Evolutionary conservation across 257 asterid genomes (phyloP), one percentile per base, ranked within the genome.

Genomic region (Forsythia viridissima): DNA sequence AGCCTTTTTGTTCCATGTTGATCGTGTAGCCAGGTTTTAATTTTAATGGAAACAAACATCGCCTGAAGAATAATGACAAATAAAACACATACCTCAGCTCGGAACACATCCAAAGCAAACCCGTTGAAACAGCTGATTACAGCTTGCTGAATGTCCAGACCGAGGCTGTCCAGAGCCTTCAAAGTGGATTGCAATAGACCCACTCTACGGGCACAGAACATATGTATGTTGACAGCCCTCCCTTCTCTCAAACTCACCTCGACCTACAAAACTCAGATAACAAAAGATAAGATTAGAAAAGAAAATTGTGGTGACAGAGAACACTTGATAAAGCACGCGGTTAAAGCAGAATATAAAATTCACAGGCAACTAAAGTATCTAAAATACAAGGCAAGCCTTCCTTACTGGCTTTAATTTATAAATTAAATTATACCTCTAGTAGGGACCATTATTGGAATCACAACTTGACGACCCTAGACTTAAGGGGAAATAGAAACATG

Each of bases 81-180:
- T 41, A 34, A 34, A 72, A 52, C 71, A 68, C 43, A 21, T 84
- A 93, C 98, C 98, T 93, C 97, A 16, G 96, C 97, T 24, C 96
- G 91, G 82, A 92, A 93, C 71, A 92, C 92, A 83, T 93, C 97
- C 85, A 93, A 72, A 40, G 97, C 96, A 73, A 93, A 93, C 15
- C 98, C 98, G 63, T 90, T 93, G 90, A 93, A 92, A 83, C 98
- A 93, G 89, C 98, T 93, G 81, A 93, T 92, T n/a, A 93, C 98
- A 48, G 98, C 98, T 82, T 93, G 98, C 80, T 93, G 98, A 75
- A 93, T 87, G 87, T 93, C 98, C 9, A 93, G 90, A 44, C 95
- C 98, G 37, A 93, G 96, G 86, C 81, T 87, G 85, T 93, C 98
- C 77, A 93, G 81, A 70, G 94, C 94, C 84, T 88, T 87, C 91